These are phyloP conservation scores for Torulaspora microellipsoides DNA, from an alignment of 805 yeast species.

Conservation along the genomic window DNA sequence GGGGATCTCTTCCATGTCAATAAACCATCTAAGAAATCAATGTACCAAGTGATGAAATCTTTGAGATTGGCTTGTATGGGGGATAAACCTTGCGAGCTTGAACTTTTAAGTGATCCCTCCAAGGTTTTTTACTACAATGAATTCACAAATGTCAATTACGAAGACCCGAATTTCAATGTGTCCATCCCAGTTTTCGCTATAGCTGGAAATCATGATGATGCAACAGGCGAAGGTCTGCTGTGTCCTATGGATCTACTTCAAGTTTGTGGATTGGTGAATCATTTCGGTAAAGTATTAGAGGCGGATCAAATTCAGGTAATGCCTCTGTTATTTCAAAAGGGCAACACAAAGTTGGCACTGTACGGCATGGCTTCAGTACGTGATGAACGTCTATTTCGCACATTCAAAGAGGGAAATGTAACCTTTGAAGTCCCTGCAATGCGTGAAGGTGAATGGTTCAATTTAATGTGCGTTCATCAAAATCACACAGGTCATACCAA, in stretches of 20 bases:
- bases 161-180: constrained; percentile 85
- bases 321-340: constrained; percentile 81
- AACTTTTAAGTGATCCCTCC: constrained; percentile 74
- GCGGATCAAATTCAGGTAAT: constrained; percentile 67
- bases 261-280: constrained; percentile 79
- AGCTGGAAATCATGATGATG: constrained; percentile 95
- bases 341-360: constrained; percentile 72
- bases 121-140: constrained; percentile 54
- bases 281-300: constrained; percentile 77
- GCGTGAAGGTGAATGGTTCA: constrained; percentile 68
- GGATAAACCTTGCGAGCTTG: constrained; percentile 81
- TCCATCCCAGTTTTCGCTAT: constrained; percentile 89
- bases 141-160: constrained; percentile 72
- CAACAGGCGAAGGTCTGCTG: constrained; percentile 78
- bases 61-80: constrained; percentile 73
- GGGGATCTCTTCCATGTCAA: constrained; percentile 92
- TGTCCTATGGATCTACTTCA: constrained; percentile 83
- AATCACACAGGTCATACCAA: constrained; percentile 79
- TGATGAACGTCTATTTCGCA: constrained; percentile 80
- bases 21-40: constrained; percentile 80
- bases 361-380: constrained; percentile 87
- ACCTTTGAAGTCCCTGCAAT: constrained; percentile 68
- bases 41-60: constrained; percentile 75
- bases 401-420: constrained; percentile 76
- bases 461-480: constrained; percentile 83